Evolutionary conservation across 768 basidiomycete species (phyloP).

Genomic region (Pleurotus eryngii): DNA sequence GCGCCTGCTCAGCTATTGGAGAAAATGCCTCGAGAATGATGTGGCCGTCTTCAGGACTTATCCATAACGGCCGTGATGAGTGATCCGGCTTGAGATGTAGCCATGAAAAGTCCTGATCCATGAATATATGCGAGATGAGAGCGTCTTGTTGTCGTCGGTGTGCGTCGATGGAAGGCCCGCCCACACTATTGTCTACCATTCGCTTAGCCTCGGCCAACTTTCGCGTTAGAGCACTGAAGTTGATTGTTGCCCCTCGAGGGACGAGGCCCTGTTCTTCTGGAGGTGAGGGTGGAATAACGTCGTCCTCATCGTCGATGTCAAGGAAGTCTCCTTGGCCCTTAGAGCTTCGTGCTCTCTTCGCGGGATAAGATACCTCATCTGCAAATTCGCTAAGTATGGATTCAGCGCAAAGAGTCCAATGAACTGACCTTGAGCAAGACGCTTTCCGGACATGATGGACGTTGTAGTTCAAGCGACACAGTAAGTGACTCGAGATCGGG

Average conservation of each 20-base stretch:
- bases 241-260: slow-evolving; percentile 77
- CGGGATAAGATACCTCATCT: slow-evolving; percentile 26
- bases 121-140: slow-evolving; percentile 80
- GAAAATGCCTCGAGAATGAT: slow-evolving; percentile 98
- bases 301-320: slow-evolving; percentile 56
- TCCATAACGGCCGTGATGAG: slow-evolving; percentile 91
- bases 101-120: slow-evolving; percentile 83
- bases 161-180: slow-evolving; percentile 48
- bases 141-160: slow-evolving; percentile 74
- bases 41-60: slow-evolving; percentile 85
- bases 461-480: not conserved
- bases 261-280: slow-evolving; percentile 49
- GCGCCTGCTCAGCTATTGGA: slow-evolving; percentile 95
- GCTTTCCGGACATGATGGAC: slow-evolving; percentile 33
- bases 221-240: slow-evolving; percentile 79
- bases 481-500: not conserved
- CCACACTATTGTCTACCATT: slow-evolving; percentile 36
- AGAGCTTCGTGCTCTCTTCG: slow-evolving; percentile 43
- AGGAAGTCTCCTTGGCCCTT: slow-evolving; percentile 56
- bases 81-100: slow-evolving; percentile 90
- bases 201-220: slow-evolving; percentile 68
- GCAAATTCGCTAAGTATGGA: not conserved
- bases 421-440: slow-evolving; percentile 34
- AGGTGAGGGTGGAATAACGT: slow-evolving; percentile 51
- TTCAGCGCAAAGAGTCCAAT: not conserved